These are phyloP conservation scores for Aspergillus clavatus DNA, from an alignment of 2,329 filamentous ascomycete genomes.

Conservation along the genomic window DNA sequence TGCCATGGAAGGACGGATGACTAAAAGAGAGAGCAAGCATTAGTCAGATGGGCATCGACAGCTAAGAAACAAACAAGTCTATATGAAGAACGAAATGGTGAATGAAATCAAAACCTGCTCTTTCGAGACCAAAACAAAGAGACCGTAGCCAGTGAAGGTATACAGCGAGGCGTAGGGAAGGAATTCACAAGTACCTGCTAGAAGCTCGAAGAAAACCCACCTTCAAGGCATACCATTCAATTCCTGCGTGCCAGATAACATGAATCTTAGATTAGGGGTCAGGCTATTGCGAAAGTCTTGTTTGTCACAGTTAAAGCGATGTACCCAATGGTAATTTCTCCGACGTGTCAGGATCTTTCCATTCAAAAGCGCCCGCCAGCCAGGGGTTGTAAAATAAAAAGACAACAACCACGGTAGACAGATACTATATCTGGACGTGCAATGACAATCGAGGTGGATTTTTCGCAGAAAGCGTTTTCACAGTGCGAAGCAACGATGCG, in stretches of 20 bases:
- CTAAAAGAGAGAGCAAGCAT: slow-evolving; percentile 17
- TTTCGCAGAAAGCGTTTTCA: not conserved
- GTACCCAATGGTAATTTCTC: not conserved
- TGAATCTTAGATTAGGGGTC: not conserved
- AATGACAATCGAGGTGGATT: not conserved
- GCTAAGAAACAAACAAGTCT: not conserved
- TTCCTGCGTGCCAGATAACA: not conserved
- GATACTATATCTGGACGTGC: not conserved
- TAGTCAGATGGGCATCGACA: slow-evolving; percentile 15
- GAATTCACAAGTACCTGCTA: not conserved
- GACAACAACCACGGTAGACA: not conserved
- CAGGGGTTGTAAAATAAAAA: not conserved
- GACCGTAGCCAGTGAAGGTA: not conserved
- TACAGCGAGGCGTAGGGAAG: not conserved
- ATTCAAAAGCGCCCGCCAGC: not conserved
- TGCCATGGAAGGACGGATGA: slow-evolving; percentile 27
- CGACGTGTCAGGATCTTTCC: not conserved
- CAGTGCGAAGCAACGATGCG: not conserved
- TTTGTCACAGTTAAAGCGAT: not conserved
- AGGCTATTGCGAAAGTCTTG: not conserved
- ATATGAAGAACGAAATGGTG: not conserved
- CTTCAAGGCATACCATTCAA: not conserved
- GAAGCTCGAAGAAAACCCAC: not conserved
- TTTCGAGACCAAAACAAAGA: not conserved
- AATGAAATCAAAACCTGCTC: not conserved